Evolutionary conservation across 164 flowering plant species (phyloP).

Genomic region (Chimonanthus salicifolius): DNA sequence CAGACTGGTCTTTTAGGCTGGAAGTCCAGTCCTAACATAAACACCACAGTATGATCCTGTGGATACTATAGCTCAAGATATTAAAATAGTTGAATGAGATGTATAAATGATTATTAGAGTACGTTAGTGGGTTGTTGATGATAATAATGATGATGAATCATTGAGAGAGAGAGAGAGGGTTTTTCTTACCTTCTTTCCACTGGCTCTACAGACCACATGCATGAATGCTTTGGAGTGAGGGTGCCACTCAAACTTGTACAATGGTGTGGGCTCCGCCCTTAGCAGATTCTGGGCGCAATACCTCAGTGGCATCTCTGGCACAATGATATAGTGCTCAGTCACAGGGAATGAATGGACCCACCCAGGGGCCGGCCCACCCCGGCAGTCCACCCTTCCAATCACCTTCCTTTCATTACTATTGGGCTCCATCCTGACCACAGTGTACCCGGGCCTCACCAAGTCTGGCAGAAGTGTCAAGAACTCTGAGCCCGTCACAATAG

Average conservation of each 20-base stretch:
- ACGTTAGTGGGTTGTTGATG: too few species aligned
- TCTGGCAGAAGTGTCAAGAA: conserved; percentile 80
- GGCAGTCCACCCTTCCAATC: conserved; percentile 76
- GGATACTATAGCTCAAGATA: too few species aligned
- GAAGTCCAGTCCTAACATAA: too few species aligned
- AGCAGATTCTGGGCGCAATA: conserved; percentile 73
- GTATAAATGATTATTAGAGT: too few species aligned
- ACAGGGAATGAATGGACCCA: conserved; percentile 98
- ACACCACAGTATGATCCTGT: too few species aligned
- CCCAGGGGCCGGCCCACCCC: conserved; percentile 81
- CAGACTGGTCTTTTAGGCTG: too few species aligned
- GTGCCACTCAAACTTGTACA: conserved; percentile 93
- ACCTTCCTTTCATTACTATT: conserved; percentile 76
- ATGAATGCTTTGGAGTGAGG: conserved; percentile 74
- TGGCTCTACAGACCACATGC: conserved; percentile 86
- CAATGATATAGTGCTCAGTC: conserved; percentile 71
- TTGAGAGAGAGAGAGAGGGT: conserved; percentile 7
- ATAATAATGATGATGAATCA: too few species aligned
- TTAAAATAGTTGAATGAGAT: too few species aligned
- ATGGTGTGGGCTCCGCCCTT: conserved; percentile 85
- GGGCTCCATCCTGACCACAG: conserved; percentile 83
- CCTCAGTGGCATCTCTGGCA: conserved; percentile 95
- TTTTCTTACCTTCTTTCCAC: conserved; percentile 69
- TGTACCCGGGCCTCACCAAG: conserved; percentile 75
- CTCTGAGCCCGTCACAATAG: conserved; percentile 74